Evolutionary conservation across 768 basidiomycete genomes (phyloP), one percentile per base, ranked within the genome.

Genomic region (Lactarius tabidus): DNA sequence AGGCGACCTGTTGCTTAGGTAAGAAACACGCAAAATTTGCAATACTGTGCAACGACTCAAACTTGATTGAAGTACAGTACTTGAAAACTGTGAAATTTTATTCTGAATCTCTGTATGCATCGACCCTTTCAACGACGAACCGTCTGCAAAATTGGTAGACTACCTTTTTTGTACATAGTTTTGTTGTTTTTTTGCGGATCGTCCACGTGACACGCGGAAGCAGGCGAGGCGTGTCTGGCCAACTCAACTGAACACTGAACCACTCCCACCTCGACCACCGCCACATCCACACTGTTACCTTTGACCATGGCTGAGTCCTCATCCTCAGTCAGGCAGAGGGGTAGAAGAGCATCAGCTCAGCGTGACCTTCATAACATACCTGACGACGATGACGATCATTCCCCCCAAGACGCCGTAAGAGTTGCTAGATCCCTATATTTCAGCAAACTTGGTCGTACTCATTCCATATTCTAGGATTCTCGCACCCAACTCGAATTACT

Each of bases 401-500:
- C 52, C 26, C 41, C 33, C 20, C 63, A 67, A 35, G 66, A 65
- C 35, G 57, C 62, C 31, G 68, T 67, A 20, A 61, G 66, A 12
- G 17, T 10, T 31, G 12, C 18, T 56, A 8, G 20, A 33, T 51
- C 60, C 35, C 26, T 35, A 20, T 23, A 20, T 29, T 43, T 8
- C 17, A 23, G 12, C 51, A 9, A n/a, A 10, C 28, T 20, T 9
- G 36, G 31, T 31, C 35, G 39, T 48, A 18, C 41, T 57, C 31
- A 63, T 20, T 2, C 15, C 17, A 20, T 6, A 23, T 36, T 36
- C n/a, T 57, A 82, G 89, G 80, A 76, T 70, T 79, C 81, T 65
- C 83, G 86, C 64, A 87, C 86, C 70, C 77, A 78, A 39, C 73
- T 86, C 12, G 90, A 92, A 73, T 76, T 82, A 67, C 68, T 85